phyloP scores from a whole-genome alignment of 2,329 filamentous ascomycete genomes.

The Cylindrodendrum hubeiense region DNA sequence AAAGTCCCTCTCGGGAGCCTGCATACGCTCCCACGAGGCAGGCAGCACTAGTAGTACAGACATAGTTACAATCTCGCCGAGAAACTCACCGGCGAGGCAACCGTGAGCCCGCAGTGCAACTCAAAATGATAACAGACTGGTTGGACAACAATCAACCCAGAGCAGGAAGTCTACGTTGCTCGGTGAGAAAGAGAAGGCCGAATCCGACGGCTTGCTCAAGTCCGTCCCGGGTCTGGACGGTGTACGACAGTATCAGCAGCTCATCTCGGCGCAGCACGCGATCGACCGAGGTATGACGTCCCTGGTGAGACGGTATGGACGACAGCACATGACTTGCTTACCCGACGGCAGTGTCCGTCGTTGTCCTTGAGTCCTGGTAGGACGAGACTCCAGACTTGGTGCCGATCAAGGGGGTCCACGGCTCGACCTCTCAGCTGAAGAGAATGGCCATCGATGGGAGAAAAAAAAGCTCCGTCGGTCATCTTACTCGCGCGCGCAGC shows the following conservation, averaged over 20 bases:
- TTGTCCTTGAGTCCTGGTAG: neutral
- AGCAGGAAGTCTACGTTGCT: neutral
- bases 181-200: neutral
- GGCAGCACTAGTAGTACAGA: neutral
- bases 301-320: neutral
- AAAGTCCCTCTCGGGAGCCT: neutral
- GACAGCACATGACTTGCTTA: neutral
- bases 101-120: neutral
- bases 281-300: neutral
- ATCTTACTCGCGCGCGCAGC: neutral
- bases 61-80: neutral
- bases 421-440: neutral
- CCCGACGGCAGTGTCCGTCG: too few relatives aligned
- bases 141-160: neutral
- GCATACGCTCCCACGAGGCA: neutral
- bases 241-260: neutral
- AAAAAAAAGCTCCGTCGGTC: neutral
- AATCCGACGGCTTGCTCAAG: neutral
- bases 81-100: neutral
- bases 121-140: neutral
- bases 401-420: neutral
- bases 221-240: neutral
- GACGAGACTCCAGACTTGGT: neutral
- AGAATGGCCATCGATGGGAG: neutral
- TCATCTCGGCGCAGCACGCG: neutral